Evolutionary conservation across 2,329 filamentous ascomycete species (phyloP), one percentile per base, ranked within the genome.

Genomic region (Cercospora berteroae): DNA sequence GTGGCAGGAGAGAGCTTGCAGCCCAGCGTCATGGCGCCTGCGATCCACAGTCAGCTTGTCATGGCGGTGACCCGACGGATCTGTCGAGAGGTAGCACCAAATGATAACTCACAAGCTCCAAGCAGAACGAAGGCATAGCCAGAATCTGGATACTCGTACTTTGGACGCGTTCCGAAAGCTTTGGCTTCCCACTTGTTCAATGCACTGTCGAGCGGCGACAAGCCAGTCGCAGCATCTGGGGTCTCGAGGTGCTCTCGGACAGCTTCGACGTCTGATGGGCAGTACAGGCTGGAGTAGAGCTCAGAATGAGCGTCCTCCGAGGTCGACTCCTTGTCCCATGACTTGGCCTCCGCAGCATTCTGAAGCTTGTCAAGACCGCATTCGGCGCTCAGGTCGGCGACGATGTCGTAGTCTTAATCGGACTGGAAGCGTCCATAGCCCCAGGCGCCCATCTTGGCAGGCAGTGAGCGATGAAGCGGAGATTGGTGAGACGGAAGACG

Each of bases 361-460:
- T 64, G 58, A n/a, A 60, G 33, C 36, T 60, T 60, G 58, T 44
- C 8, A 44, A 60, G 58, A 6, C 58, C 58, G 5, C 33, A 33
- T 1, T 60, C 58, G 20, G 5, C 9, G 18, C 27, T 6, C 25
- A 69, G 56, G 0, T 58, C 63, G 7, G 10, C 18, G 16, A 67
- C 29, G 8, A 5, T 7, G 29, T 69, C 68, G 33, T 42, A 42
- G 31, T 71, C 70, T 23, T 64, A 48, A 20, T 71, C 70, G 9
- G 68, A 70, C 25, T 71, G 63, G 61, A 71, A 69, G 10, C 70
- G 61, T n/a, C 66, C 61, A 9, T 63, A 59, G 20, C 70, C 67
- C 66, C 66, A 69, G 20, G 36, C 39, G 10, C 70, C 70, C 70
- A 71, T 71, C n/a, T 23, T 44, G 39, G 9, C 5, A 20, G 56